phyloP scores from a whole-genome alignment of 768 basidiomycete species.

The Kwoniella pini region DNA sequence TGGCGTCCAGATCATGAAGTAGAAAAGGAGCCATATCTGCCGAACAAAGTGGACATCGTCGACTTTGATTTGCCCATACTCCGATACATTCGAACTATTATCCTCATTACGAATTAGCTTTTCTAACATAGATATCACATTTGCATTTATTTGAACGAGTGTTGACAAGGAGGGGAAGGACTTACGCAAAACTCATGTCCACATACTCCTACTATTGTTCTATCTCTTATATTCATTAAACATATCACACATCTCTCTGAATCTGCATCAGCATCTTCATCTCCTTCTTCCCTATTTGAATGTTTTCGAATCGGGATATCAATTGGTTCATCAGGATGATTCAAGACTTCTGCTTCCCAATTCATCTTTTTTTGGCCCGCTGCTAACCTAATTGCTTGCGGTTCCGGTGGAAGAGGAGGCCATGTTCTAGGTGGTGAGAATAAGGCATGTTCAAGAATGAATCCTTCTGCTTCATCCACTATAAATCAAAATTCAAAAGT shows the following conservation, averaged over 20 bases:
- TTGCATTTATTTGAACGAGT: too few species aligned
- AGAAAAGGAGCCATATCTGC: constrained; percentile 48
- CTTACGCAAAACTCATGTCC: constrained; percentile 81
- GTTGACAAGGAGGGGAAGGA: too few species aligned
- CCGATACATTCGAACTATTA: constrained; percentile 74
- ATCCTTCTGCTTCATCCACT: constrained; percentile 51
- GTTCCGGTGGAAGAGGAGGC: constrained; percentile 36
- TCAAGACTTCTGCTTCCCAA: constrained; percentile 38
- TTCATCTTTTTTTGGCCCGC: constrained; percentile 42
- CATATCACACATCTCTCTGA: constrained; percentile 79
- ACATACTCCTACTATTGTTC: constrained; percentile 78
- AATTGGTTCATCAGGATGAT: constrained; percentile 34
- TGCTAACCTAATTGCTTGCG: constrained; percentile 17
- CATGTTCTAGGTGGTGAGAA: constrained; percentile 43
- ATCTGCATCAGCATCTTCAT: constrained; percentile 57
- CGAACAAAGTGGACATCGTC: constrained; percentile 49
- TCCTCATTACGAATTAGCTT: not conserved
- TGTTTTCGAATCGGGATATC: constrained; percentile 15
- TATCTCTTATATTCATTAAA: constrained; percentile 71
- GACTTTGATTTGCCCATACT: constrained; percentile 66
- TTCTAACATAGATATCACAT: too few species aligned
- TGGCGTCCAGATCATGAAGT: constrained; percentile 47
- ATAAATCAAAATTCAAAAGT: too few species aligned
- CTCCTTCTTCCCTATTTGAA: constrained; percentile 4
- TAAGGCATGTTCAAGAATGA: constrained; percentile 47